A percentile compares a stretch with the other conserved stretches of the same genome.
phyloP scores from a whole-genome alignment of 2,329 filamentous ascomycete species.

The Acrocalymma vagum region DNA sequence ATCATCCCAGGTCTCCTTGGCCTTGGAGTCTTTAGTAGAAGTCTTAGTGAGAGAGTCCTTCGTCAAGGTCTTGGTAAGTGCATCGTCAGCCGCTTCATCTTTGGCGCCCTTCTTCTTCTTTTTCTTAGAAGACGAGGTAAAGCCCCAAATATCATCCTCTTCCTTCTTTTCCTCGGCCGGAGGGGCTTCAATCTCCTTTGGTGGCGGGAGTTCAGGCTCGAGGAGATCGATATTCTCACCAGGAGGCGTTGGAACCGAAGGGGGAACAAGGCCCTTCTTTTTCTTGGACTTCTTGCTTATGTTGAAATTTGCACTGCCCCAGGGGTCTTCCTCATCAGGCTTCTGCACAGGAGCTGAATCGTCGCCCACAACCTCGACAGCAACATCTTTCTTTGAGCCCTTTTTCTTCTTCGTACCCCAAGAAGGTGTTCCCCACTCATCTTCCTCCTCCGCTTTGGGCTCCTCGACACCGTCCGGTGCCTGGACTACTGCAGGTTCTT shows the following conservation, averaged over 20 bases:
- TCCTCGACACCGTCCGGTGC: constrained; percentile 60
- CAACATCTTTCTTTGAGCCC: constrained; percentile 48
- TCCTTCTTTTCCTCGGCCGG: constrained; percentile 52
- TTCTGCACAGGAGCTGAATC: constrained; percentile 51
- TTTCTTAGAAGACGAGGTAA: constrained; percentile 30
- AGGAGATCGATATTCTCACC: constrained; percentile 55
- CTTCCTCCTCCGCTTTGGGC: constrained; percentile 58
- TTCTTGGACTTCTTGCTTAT: constrained; percentile 65
- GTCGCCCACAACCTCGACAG: constrained; percentile 51
- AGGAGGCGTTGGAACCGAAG: constrained; percentile 58
- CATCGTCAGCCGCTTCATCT: constrained; percentile 33
- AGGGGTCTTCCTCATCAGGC: constrained; percentile 53
- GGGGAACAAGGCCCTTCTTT: constrained; percentile 61
- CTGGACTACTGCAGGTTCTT: constrained; percentile 42
- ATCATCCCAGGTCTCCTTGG: constrained; percentile 41
- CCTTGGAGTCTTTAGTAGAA: no score
- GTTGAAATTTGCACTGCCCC: constrained; percentile 46
- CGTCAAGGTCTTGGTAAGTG: constrained; percentile 36
- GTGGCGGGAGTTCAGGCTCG: constrained; percentile 51
- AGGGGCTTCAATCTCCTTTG: constrained; percentile 61
- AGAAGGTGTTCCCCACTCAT: constrained; percentile 66
- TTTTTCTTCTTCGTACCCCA: constrained; percentile 59
- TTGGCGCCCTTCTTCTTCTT: constrained; percentile 45
- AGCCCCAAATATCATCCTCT: constrained; percentile 44
- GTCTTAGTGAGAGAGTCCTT: constrained; percentile 39